Conservation (phyloP, 176 grass and related monocot species). For the Stipa capillata region DNA sequence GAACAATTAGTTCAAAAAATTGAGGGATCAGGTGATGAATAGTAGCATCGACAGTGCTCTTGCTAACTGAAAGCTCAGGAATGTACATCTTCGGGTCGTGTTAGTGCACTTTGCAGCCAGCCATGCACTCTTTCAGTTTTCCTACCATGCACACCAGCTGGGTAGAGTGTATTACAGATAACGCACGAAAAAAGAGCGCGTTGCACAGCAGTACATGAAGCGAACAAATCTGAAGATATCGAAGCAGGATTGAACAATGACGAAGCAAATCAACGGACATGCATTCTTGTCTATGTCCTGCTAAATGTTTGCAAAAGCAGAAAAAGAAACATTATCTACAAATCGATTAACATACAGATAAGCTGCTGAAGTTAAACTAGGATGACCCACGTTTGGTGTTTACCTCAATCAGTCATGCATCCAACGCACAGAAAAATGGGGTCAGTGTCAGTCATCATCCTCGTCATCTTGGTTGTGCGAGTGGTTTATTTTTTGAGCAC, state of each 20-base stretch:
- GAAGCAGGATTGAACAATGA: background rate
- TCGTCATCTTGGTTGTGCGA: conserved; percentile 66
- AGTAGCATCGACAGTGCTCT: background rate
- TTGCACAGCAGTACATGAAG: background rate
- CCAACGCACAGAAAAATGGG: background rate
- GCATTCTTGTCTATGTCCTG: conserved; percentile 4
- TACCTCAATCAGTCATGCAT: background rate
- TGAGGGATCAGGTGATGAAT: background rate
- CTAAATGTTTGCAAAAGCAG: background rate
- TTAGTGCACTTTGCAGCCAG: background rate
- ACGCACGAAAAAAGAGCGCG: background rate
- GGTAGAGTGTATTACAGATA: background rate
- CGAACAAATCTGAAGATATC: conserved; percentile 4
- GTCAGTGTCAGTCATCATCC: conserved; percentile 65
- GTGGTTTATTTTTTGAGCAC: conserved; percentile 90
- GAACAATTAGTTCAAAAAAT: background rate
- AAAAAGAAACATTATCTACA: background rate
- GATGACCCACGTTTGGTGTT: background rate
- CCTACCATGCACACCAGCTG: background rate
- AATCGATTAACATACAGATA: background rate
- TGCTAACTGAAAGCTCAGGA: background rate
- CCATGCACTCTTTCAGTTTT: background rate
- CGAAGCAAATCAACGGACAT: background rate
- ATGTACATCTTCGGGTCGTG: background rate
- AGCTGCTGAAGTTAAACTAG: background rate